Evolutionary conservation across 495 filamentous ascomycete genomes (phyloP).

Genomic region (Podospora conica): DNA sequence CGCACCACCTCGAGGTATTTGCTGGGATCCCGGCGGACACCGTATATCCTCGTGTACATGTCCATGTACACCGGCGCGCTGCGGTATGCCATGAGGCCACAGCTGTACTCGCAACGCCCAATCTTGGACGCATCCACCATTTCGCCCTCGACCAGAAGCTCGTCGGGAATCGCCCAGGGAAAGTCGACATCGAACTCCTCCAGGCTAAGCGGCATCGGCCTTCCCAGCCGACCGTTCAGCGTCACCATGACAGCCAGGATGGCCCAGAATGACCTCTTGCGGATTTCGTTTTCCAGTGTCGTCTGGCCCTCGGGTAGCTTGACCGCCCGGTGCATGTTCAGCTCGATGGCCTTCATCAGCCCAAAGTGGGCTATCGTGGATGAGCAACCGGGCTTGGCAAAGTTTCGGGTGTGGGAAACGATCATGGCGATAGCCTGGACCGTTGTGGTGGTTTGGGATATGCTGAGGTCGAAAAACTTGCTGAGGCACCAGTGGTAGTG

Average conservation of each 20-base stretch:
- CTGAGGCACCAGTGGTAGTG: constrained; percentile 70
- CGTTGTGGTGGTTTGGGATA: constrained; percentile 53
- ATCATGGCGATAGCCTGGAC: constrained; percentile 68
- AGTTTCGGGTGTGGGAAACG: constrained; percentile 60
- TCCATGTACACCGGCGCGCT: constrained; percentile 58
- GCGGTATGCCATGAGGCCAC: constrained; percentile 57
- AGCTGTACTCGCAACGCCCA: constrained; percentile 56
- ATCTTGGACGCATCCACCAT: constrained; percentile 40
- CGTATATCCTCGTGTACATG: constrained; percentile 66
- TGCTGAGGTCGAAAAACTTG: constrained; percentile 57
- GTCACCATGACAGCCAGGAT: constrained; percentile 56
- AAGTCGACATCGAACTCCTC: constrained; percentile 73
- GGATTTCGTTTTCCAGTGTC: constrained; percentile 61
- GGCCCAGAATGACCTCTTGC: constrained; percentile 72
- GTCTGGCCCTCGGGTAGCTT: constrained; percentile 50
- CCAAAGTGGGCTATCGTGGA: constrained; percentile 56
- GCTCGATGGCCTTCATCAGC: constrained; percentile 59
- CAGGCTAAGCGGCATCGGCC: constrained; percentile 63
- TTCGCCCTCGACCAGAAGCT: constrained; percentile 51
- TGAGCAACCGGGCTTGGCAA: constrained; percentile 72
- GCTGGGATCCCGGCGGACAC: constrained; percentile 50
- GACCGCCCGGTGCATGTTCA: constrained; percentile 64
- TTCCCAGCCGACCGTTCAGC: constrained; percentile 65
- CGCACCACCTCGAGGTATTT: constrained; percentile 57
- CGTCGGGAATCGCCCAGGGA: constrained; percentile 62